phyloP scores from a whole-genome alignment of 2,329 filamentous ascomycete genomes.

The Raffaelea albimanens region DNA sequence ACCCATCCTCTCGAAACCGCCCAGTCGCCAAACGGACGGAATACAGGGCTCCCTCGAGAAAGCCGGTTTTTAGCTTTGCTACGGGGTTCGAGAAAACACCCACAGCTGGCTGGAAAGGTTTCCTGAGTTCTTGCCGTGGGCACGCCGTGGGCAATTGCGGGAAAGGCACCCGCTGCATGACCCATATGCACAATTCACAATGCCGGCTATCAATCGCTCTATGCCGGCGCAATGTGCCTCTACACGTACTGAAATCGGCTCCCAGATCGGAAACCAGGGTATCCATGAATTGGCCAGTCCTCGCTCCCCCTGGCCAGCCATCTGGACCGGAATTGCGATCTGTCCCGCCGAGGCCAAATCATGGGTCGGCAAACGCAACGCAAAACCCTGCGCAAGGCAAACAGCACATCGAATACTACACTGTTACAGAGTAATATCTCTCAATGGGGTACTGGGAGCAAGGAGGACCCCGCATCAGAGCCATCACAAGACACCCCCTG shows the following conservation, averaged over 20 bases:
- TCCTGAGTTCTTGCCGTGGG: too few relatives aligned
- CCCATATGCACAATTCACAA: constrained; percentile 18
- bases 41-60: too few relatives aligned
- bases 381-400: neutral
- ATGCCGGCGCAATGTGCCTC: too few relatives aligned
- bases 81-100: too few relatives aligned
- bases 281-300: neutral
- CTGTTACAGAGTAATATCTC: neutral
- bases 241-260: too few relatives aligned
- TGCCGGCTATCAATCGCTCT: constrained; percentile 18
- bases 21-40: too few relatives aligned
- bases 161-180: constrained; percentile 16
- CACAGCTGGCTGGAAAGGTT: too few relatives aligned
- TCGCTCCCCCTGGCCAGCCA: too few relatives aligned
- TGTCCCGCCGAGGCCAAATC: constrained; percentile 7
- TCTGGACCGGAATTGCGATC: neutral
- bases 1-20: too few relatives aligned
- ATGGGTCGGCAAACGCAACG: constrained; percentile 1
- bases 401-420: neutral
- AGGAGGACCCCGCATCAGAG: constrained; percentile 9
- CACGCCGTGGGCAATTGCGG: too few relatives aligned
- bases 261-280: too few relatives aligned
- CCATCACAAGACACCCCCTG: constrained; percentile 10
- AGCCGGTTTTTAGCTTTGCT: too few relatives aligned
- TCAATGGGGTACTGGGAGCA: constrained; percentile 3